Evolutionary conservation across 1,284 basidiomycete genomes (phyloP).

Genomic region (Tilletia caries): DNA sequence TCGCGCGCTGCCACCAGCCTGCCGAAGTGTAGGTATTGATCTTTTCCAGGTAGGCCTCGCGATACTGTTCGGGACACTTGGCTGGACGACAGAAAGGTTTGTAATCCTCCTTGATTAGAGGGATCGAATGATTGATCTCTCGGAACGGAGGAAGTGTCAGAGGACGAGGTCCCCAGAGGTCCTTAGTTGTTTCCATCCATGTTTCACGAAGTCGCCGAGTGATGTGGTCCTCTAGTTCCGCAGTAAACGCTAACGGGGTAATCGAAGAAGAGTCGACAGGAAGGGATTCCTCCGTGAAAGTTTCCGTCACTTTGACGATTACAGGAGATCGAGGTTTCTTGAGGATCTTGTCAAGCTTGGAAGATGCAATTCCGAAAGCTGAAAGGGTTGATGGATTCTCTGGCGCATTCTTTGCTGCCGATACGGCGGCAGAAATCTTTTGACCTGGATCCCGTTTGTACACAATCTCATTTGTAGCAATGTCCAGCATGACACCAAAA

Average conservation of each 20-base stretch:
- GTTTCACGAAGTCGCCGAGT: not conserved
- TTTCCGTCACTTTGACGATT: too few relatives aligned
- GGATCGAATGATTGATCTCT: not conserved
- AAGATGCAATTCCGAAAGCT: too few relatives aligned
- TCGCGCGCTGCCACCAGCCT: not conserved
- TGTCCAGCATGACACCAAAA: not conserved
- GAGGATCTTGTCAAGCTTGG: too few relatives aligned
- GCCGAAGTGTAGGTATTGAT: not conserved
- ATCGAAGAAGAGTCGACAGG: not conserved
- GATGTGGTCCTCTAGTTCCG: not conserved
- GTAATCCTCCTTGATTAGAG: not conserved
- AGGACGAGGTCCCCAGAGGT: conserved; percentile 2
- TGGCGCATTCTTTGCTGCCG: too few relatives aligned
- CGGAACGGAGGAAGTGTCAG: not conserved
- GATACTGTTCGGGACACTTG: not conserved
- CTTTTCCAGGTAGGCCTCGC: not conserved
- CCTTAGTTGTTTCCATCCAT: not conserved
- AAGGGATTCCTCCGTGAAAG: too few relatives aligned
- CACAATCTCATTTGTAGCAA: not conserved
- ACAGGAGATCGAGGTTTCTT: too few relatives aligned
- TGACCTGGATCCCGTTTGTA: not conserved
- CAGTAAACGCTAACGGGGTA: not conserved
- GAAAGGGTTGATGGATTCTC: too few relatives aligned
- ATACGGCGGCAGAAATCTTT: too few relatives aligned
- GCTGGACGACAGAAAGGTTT: not conserved